A percentile compares a stretch with the other conserved stretches of the same genome.
phyloP scores from a whole-genome alignment of 108 stramenopile genomes.

The Cylindrotheca fusiformis region DNA sequence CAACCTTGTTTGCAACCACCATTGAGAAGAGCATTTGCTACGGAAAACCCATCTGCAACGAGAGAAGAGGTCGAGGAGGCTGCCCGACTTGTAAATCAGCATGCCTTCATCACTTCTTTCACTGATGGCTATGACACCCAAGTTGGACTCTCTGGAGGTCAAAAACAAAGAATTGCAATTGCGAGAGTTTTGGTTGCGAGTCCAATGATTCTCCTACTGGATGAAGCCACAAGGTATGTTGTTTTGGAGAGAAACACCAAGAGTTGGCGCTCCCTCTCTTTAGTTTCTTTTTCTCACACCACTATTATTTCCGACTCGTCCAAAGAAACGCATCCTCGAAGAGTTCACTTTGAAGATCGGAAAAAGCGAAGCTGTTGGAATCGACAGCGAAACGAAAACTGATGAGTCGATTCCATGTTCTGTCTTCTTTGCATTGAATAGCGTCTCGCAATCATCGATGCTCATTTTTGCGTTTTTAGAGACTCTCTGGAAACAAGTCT shows the following conservation, averaged over 20 bases:
- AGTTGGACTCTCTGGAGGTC: slow-evolving; percentile 53
- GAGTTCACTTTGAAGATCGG: too few relatives aligned
- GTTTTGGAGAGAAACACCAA: too few relatives aligned
- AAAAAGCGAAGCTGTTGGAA: too few relatives aligned
- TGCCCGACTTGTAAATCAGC: slow-evolving; percentile 72
- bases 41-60: slow-evolving; percentile 45
- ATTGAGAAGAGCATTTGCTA: slow-evolving; percentile 80
- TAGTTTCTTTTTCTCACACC: neutral
- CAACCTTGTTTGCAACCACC: slow-evolving; percentile 69
- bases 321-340: too few relatives aligned
- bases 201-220: slow-evolving; percentile 61
- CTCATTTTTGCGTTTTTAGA: too few relatives aligned
- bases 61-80: slow-evolving; percentile 58
- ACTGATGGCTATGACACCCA: slow-evolving; percentile 68
- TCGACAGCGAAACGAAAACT: too few relatives aligned
- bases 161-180: slow-evolving; percentile 74
- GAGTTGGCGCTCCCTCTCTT: too few relatives aligned
- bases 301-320: too few relatives aligned
- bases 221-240: slow-evolving; percentile 63
- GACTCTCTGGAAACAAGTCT: too few relatives aligned
- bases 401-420: too few relatives aligned
- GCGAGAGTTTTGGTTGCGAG: slow-evolving; percentile 59
- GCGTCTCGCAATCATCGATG: too few relatives aligned
- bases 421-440: too few relatives aligned
- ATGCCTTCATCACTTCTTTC: slow-evolving; percentile 66